A percentile compares a stretch with the other conserved stretches of the same genome.
Conservation (phyloP, 2,329 filamentous ascomycete species). For the Aspergillus sp. region DNA sequence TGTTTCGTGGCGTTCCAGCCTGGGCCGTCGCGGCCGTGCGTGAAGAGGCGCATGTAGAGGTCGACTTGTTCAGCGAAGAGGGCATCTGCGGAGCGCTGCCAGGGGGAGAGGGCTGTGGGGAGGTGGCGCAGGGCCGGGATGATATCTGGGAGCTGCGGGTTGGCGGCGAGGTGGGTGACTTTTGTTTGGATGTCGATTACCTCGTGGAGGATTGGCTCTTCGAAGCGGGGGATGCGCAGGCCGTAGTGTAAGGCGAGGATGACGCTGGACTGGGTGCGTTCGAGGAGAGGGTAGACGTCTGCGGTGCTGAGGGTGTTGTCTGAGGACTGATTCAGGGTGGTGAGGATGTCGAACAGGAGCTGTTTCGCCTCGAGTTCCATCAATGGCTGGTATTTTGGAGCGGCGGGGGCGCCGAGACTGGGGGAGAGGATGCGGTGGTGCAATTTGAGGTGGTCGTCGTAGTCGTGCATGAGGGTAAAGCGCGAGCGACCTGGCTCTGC, state of each 20-base stretch:
- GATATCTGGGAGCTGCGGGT: constrained; percentile 49
- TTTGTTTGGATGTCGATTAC: constrained; percentile 49
- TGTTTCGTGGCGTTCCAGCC: constrained; percentile 32
- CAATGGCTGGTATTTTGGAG: constrained; percentile 50
- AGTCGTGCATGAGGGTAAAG: constrained; percentile 48
- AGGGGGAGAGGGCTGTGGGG: constrained; percentile 47
- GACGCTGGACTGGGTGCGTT: constrained; percentile 53
- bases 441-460: constrained; percentile 51
- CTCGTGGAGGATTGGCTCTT: constrained; percentile 48
- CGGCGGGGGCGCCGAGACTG: constrained; percentile 49
- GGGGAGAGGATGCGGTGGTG: constrained; percentile 48
- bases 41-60: constrained; percentile 26
- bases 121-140: constrained; percentile 47
- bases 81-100: constrained; percentile 37
- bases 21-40: constrained; percentile 14
- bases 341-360: constrained; percentile 44
- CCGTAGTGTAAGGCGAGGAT: constrained; percentile 56
- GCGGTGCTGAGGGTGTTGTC: constrained; percentile 15
- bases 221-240: constrained; percentile 44
- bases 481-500: constrained; percentile 20
- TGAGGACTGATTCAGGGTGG: constrained; percentile 11
- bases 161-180: constrained; percentile 49
- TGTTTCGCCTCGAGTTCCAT: constrained; percentile 53
- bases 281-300: constrained; percentile 50
- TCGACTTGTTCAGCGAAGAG: constrained; percentile 26